Conservation (phyloP, 2,329 filamentous ascomycete genomes). For the Fusarium palustre region DNA sequence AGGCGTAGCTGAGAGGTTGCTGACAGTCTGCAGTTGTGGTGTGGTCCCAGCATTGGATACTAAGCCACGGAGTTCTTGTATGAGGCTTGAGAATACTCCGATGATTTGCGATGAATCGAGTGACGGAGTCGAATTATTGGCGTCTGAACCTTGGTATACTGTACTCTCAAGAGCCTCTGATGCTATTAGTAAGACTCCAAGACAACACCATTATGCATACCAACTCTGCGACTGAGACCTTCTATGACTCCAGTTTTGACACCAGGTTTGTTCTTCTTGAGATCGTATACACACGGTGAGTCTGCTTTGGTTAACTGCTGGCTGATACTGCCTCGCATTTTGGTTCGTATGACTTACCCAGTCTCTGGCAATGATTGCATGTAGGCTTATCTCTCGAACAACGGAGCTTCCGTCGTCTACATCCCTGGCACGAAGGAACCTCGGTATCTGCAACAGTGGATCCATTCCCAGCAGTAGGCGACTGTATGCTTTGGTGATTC, state of each 20-base stretch:
- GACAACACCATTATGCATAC: not conserved
- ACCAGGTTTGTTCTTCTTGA: slow-evolving; percentile 33
- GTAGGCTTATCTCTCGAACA: slow-evolving; percentile 39
- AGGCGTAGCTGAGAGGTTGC: not conserved
- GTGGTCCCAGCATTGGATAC: slow-evolving; percentile 3
- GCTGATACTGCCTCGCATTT: accelerated
- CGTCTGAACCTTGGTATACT: slow-evolving; percentile 11
- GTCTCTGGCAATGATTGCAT: slow-evolving; percentile 38
- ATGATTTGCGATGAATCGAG: slow-evolving; percentile 28
- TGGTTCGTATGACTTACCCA: slow-evolving; percentile 19
- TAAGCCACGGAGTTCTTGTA: slow-evolving; percentile 31
- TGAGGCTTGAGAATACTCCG: slow-evolving; percentile 31
- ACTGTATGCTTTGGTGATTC: slow-evolving; percentile 4
- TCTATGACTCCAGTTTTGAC: slow-evolving; percentile 36
- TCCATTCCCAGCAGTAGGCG: not conserved
- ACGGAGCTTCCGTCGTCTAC: slow-evolving; percentile 37
- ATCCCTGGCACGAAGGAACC: slow-evolving; percentile 40
- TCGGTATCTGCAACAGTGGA: slow-evolving; percentile 14
- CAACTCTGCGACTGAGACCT: slow-evolving; percentile 30
- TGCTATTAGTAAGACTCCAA: not conserved
- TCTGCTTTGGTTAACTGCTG: slow-evolving; percentile 7
- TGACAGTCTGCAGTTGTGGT: not conserved
- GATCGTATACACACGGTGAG: slow-evolving; percentile 29
- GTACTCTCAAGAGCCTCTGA: slow-evolving; percentile 36
- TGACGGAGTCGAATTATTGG: not conserved